A percentile compares a stretch with the other conserved stretches of the same genome.
phyloP scores from a whole-genome alignment of 2,329 filamentous ascomycete genomes.

The Knufia petricola region DNA sequence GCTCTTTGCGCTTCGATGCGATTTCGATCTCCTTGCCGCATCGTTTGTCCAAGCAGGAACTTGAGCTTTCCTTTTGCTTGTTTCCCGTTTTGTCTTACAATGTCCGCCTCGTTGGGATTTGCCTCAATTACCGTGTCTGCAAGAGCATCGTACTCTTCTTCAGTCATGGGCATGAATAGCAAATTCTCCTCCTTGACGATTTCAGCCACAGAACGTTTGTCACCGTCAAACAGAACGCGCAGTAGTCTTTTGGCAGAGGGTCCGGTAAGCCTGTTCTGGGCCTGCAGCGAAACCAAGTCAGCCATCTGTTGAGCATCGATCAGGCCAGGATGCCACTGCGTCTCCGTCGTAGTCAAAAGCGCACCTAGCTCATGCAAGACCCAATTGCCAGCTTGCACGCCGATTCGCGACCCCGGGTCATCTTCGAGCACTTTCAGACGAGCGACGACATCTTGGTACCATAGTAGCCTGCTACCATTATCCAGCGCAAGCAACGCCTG shows the following conservation, averaged over 20 bases:
- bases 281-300: conserved; percentile 35
- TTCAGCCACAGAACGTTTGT: conserved; percentile 38
- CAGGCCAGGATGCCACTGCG: conserved; percentile 29
- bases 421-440: conserved; percentile 23
- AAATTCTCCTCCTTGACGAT: conserved; percentile 51
- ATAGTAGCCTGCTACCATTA: conserved; percentile 68
- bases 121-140: conserved; percentile 45
- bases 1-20: conserved; percentile 53
- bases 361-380: conserved; percentile 67
- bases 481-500: conserved; percentile 69
- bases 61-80: conserved; percentile 50
- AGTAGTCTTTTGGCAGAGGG: conserved; percentile 53
- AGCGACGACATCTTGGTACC: conserved; percentile 50
- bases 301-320: conserved; percentile 37
- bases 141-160: conserved; percentile 46
- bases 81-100: conserved; percentile 51
- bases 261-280: conserved; percentile 40
- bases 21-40: conserved; percentile 50
- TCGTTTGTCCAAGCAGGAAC: conserved; percentile 61
- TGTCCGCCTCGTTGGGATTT: conserved; percentile 49
- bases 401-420: conserved; percentile 27
- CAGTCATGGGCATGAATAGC: conserved; percentile 45
- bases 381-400: conserved; percentile 53
- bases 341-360: conserved; percentile 46
- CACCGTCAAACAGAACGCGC: conserved; percentile 43